Base-by-base conservation (phyloP, 345 rosid species). In the Kernera saxatilis region DNA sequence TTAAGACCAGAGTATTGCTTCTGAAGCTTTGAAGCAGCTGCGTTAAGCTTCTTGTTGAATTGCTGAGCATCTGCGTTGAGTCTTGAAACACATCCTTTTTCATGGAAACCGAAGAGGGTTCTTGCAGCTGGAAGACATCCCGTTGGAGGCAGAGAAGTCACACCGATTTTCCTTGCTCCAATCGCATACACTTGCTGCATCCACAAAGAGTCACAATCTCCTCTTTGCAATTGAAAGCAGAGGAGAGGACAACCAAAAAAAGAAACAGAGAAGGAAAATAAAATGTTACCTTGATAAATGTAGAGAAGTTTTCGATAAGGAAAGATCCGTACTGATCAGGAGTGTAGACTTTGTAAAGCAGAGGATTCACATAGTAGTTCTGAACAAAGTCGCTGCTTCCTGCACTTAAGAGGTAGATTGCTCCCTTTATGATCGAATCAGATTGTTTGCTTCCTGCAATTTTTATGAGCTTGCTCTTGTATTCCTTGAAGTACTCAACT, bases 341-440 rank as follows among this genome's bases (percentile, higher is more conserved):
- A 54, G 92, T 84, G 69, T 82, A 85, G 39, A 69, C 58, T 60
- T 74, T 80, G 86, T 82, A 73, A 27, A 89, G 32, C n/a, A 59
- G 48, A 74, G 99, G 99, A 68, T 91, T 94, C 23, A 89, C 84
- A 43, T 88, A 87, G 67, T 91, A 91, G 61, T 91, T 88, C 79
- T 91, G 97, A 58, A 94, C 84, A 73, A 82, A 91, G 72, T 94
- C 98, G n/a, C 92, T 83, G 49, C 86, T 91, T 25, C 99, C 99
- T 9, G 93, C 96, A 70, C 97, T 86, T 68, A 91, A 11, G 11
- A 91, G 6, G 57, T 84, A 88, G 1, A 94, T 48, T 21, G 93
- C 84, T 62, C 72, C 93, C 40, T 79, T 84, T 52, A 88, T 79
- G 50, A 94, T 85, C 21, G 86, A 56, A 23, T 85, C 88, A 22